phyloP scores from a whole-genome alignment of 192 early-diverging fungal species.

The Backusella morwellensis region DNA sequence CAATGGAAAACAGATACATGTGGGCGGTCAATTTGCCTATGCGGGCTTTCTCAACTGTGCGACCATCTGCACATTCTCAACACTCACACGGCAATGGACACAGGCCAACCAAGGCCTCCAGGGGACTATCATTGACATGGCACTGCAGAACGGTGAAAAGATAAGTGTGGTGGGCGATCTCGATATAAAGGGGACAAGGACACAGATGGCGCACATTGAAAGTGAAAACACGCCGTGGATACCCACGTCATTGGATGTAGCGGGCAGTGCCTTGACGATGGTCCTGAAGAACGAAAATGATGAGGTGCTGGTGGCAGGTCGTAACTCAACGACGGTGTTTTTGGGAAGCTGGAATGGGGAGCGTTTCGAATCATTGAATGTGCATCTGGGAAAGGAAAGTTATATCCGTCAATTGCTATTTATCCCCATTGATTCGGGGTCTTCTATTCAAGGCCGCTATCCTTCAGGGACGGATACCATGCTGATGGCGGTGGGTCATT shows the following conservation, averaged over 20 bases:
- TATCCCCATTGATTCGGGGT: constrained; percentile 13
- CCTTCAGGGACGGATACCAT: constrained; percentile 24
- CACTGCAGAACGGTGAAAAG: constrained; percentile 29
- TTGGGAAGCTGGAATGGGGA: constrained; percentile 10
- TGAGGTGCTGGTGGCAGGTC: background rate
- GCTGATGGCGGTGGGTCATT: constrained; percentile 40
- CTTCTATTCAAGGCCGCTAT: background rate
- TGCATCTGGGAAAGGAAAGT: constrained; percentile 6
- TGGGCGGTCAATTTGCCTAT: constrained; percentile 55
- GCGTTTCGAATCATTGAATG: constrained; percentile 5
- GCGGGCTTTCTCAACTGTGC: constrained; percentile 33
- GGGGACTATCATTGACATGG: constrained; percentile 38
- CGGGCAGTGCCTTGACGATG: background rate
- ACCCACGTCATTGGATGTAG: background rate
- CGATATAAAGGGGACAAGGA: background rate
- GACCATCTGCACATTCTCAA: constrained; percentile 27
- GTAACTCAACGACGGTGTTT: background rate
- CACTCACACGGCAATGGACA: constrained; percentile 23
- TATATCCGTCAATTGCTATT: constrained; percentile 12
- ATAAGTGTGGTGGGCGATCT: background rate
- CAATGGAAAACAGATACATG: constrained; percentile 36
- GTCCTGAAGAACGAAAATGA: background rate
- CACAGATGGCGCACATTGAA: background rate
- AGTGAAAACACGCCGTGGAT: background rate
- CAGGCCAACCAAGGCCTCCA: constrained; percentile 9